A percentile compares a stretch with the other conserved stretches of the same genome.
These are phyloP conservation scores for Nigrograna mackinnonii DNA, from an alignment of 2,329 filamentous ascomycete genomes.

Conservation along the genomic window DNA sequence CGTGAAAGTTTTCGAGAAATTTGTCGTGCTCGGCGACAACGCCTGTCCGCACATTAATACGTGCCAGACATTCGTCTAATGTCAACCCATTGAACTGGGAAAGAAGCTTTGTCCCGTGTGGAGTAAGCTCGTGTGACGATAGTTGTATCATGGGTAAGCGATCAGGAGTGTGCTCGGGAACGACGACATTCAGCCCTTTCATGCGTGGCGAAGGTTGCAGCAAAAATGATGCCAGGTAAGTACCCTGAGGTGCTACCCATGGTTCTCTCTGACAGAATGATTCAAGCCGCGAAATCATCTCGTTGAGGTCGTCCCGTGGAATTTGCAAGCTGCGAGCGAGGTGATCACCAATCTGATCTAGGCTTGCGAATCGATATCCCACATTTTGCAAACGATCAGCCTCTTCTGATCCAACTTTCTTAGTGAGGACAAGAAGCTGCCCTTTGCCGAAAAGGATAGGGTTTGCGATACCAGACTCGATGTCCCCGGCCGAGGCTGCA, in stretches of 20 bases:
- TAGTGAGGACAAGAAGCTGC: conserved; percentile 80
- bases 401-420: conserved; percentile 63
- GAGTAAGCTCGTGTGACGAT: conserved; percentile 27
- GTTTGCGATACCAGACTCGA: conserved; percentile 41
- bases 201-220: conserved; percentile 42
- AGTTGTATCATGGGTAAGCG: conserved; percentile 51
- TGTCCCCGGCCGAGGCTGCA: conserved; percentile 29
- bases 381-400: conserved; percentile 66
- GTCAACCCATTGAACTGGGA: conserved; percentile 27
- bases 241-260: conserved; percentile 54
- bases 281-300: conserved; percentile 67
- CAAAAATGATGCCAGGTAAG: conserved; percentile 43
- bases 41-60: conserved; percentile 31
- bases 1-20: conserved; percentile 31
- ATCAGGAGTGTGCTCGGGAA: conserved; percentile 43
- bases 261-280: conserved; percentile 47
- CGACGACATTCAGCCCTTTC: conserved; percentile 48
- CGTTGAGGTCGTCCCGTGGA: conserved; percentile 62
- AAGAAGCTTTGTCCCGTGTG: conserved; percentile 22
- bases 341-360: conserved; percentile 63
- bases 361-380: conserved; percentile 75
- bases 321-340: conserved; percentile 78
- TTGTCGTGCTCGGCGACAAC: conserved; percentile 19
- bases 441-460: conserved; percentile 64
- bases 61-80: conserved; percentile 31